phyloP scores from a whole-genome alignment of 129 eudicot species.

The Flaveria ramosissima region DNA sequence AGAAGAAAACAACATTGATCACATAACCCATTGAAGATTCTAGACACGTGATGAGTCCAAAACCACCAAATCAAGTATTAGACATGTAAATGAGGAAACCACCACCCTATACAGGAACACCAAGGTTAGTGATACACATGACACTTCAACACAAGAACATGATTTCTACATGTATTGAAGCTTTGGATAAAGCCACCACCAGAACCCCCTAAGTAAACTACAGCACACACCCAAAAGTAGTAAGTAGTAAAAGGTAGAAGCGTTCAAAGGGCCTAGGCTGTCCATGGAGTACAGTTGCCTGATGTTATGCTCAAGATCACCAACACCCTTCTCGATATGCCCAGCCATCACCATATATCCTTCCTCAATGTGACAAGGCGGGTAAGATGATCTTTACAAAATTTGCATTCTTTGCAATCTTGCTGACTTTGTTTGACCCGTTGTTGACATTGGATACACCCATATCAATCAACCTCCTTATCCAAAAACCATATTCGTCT shows the following conservation, averaged over 20 bases:
- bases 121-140: too few species aligned
- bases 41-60: too few species aligned
- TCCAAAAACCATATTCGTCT: background rate
- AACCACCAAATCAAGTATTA: too few species aligned
- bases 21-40: too few species aligned
- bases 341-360: background rate
- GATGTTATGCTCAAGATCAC: background rate
- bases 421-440: background rate
- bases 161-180: too few species aligned
- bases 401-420: background rate
- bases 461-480: background rate
- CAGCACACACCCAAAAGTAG: too few species aligned
- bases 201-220: too few species aligned
- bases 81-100: too few species aligned
- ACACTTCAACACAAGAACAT: too few species aligned
- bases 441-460: background rate
- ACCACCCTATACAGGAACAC: too few species aligned
- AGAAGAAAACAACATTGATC: too few species aligned
- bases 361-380: background rate
- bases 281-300: background rate
- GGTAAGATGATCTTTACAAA: background rate
- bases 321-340: background rate
- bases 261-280: background rate
- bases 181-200: too few species aligned
- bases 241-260: background rate